Conservation (phyloP, 2,329 filamentous ascomycete species). For the Ustulina deusta region DNA sequence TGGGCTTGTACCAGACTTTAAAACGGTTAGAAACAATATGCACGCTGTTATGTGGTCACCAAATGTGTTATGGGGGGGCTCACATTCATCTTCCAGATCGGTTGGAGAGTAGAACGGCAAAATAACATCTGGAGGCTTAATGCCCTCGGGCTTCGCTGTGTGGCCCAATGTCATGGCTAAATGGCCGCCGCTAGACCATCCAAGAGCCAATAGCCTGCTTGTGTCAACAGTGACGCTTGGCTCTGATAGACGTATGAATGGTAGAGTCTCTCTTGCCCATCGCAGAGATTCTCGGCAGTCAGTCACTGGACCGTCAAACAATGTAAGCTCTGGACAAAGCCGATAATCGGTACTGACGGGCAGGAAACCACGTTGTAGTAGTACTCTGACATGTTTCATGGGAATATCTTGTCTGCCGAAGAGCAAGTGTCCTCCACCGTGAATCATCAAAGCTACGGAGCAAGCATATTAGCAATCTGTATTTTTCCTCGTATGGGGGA, state of each 20-base stretch:
- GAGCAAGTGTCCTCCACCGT: conserved; percentile 58
- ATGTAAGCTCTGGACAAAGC: conserved; percentile 60
- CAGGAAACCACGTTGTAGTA: conserved; percentile 58
- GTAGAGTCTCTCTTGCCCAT: conserved; percentile 55
- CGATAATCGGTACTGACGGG: conserved; percentile 64
- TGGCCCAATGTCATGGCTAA: not conserved
- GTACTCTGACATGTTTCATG: conserved; percentile 51
- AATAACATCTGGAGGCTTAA: not conserved
- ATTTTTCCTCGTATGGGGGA: too few relatives aligned
- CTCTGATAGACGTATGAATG: conserved; percentile 16
- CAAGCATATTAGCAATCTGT: too few relatives aligned
- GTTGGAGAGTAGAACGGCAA: conserved; percentile 2
- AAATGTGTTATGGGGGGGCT: too few relatives aligned
- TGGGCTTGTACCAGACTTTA: too few relatives aligned
- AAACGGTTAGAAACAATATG: too few relatives aligned
- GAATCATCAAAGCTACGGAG: conserved; percentile 56
- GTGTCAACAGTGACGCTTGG: conserved; percentile 43
- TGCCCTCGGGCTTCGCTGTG: not conserved
- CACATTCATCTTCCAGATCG: conserved; percentile 10
- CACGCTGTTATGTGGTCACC: too few relatives aligned
- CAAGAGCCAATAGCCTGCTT: not conserved
- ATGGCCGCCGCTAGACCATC: conserved; percentile 16
- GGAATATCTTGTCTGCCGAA: conserved; percentile 54
- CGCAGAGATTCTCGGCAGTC: conserved; percentile 58
- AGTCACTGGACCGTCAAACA: conserved; percentile 59